phyloP scores from a whole-genome alignment of 805 yeast species.

The Candida taoyuanica region DNA sequence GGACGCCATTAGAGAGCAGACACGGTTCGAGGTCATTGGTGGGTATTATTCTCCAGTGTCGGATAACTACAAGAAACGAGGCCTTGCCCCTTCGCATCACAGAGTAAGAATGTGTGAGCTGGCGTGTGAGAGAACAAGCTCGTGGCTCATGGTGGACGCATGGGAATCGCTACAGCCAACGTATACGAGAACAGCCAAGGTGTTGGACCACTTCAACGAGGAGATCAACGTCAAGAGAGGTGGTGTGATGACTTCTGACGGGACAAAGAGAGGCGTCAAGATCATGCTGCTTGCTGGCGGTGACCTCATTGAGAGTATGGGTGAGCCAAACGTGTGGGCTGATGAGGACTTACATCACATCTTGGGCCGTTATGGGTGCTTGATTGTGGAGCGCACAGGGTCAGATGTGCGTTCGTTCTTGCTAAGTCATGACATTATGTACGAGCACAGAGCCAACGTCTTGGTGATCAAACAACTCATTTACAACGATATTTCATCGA shows the following conservation, averaged over 20 bases:
- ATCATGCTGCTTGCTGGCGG: constrained; percentile 98
- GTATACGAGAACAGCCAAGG: constrained; percentile 92
- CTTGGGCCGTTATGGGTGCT: constrained; percentile 91
- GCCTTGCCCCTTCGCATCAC: constrained; percentile 83
- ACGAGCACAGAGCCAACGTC: constrained; percentile 90
- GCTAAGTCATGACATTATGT: constrained; percentile 93
- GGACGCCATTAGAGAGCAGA: constrained; percentile 86
- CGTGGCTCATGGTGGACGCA: constrained; percentile 99
- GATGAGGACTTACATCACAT: constrained; percentile 93
- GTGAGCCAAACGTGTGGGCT: constrained; percentile 99
- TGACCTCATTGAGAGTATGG: constrained; percentile 96
- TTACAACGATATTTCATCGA: constrained; percentile 92
- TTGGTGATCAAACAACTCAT: constrained; percentile 93
- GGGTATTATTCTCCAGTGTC: constrained; percentile 95
- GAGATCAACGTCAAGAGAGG: constrained; percentile 89
- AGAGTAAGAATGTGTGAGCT: constrained; percentile 97
- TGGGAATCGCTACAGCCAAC: constrained; percentile 94
- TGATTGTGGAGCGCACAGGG: constrained; percentile 95
- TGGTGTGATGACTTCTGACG: constrained; percentile 62
- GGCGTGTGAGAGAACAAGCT: constrained; percentile 93
- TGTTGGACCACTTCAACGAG: constrained; percentile 92
- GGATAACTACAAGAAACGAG: constrained; percentile 89
- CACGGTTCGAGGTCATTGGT: constrained; percentile 91
- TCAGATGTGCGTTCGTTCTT: constrained; percentile 91
- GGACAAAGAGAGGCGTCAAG: constrained; percentile 75